Conservation (phyloP, 176 grass and related monocot species). For the Avena eriantha region DNA sequence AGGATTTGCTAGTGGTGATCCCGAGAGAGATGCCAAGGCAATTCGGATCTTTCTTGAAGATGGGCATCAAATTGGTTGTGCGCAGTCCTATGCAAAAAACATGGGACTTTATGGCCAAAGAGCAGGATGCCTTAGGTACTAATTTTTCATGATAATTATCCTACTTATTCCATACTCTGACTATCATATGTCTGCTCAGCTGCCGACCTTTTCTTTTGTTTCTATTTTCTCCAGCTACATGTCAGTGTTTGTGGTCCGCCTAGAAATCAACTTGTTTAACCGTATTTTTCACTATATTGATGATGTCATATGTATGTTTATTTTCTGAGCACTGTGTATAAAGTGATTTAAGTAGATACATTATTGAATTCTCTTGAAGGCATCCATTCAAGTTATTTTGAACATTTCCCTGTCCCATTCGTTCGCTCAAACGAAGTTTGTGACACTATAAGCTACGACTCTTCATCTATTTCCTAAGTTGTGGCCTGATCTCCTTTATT, state of each 20-base stretch:
- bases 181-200: too few relatives aligned
- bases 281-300: neutral
- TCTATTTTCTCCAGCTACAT: slow-evolving; percentile 28
- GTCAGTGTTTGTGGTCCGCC: neutral
- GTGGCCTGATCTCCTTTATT: neutral
- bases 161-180: neutral
- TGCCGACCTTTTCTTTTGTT: neutral
- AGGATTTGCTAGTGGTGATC: slow-evolving; percentile 97
- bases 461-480: slow-evolving; percentile 14
- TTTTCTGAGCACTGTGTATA: neutral
- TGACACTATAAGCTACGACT: neutral
- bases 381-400: neutral
- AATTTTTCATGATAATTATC: slow-evolving; percentile 3
- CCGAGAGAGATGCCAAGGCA: slow-evolving; percentile 90
- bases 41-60: slow-evolving; percentile 93
- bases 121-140: slow-evolving; percentile 87
- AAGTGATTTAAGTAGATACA: slow-evolving; percentile 1
- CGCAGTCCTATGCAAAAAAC: slow-evolving; percentile 93
- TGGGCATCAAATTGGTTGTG: slow-evolving; percentile 90
- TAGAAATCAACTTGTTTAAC: neutral
- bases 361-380: neutral
- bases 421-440: neutral
- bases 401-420: neutral
- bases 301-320: neutral
- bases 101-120: slow-evolving; percentile 97